Conservation (phyloP, 2,329 filamentous ascomycete species). For the Penicillium sp. region DNA sequence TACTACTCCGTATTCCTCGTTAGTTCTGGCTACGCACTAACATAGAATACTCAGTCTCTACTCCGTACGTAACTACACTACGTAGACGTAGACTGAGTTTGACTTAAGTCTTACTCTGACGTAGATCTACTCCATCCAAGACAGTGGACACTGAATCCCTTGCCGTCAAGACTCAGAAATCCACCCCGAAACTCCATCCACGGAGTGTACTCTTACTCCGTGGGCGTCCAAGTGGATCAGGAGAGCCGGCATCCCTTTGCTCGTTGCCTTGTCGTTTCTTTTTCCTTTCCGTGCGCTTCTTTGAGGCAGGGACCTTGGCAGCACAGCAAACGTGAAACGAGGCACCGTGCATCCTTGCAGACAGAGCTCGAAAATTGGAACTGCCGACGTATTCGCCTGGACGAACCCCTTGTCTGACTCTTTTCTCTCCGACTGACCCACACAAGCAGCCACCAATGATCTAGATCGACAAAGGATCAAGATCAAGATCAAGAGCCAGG, state of each 20-base stretch:
- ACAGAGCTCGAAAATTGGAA: background rate
- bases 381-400: background rate
- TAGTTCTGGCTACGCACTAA: no score
- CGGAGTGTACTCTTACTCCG: background rate
- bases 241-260: background rate
- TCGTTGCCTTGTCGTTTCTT: background rate
- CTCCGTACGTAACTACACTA: background rate
- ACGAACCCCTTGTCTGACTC: background rate
- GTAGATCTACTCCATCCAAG: background rate
- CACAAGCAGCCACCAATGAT: background rate
- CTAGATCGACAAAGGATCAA: conserved; percentile 1
- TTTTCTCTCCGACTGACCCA: conserved; percentile 6
- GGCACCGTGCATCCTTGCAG: conserved; percentile 6
- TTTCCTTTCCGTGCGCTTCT: background rate
- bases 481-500: no score
- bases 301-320: background rate
- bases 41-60: no score
- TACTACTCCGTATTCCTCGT: background rate
- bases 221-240: background rate
- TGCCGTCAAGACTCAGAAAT: background rate
- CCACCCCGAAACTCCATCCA: background rate
- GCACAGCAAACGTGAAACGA: background rate
- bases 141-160: no score
- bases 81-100: no score
- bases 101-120: background rate